These are phyloP conservation scores for Pestalotiopsis sp. DNA, from an alignment of 2,329 filamentous ascomycete species.

Conservation along the genomic window DNA sequence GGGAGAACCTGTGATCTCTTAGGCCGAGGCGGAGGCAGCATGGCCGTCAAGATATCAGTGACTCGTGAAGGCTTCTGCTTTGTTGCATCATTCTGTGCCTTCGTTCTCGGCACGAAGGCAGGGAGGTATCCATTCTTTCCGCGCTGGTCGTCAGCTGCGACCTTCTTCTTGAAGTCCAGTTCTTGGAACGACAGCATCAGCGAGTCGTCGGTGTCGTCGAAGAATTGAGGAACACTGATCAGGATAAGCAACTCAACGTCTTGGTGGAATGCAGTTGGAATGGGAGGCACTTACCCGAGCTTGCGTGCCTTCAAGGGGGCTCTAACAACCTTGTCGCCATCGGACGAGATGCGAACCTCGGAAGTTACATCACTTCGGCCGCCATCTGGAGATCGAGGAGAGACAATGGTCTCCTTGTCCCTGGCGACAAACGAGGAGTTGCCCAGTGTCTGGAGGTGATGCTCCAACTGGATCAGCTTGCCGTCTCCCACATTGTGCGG, in stretches of 20 bases:
- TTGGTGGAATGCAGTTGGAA: too few species aligned
- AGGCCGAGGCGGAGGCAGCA: not conserved
- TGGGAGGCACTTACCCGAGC: conserved; percentile 24
- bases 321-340: conserved; percentile 28
- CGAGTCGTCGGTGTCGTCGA: too few species aligned
- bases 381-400: conserved; percentile 33
- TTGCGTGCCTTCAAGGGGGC: conserved; percentile 32
- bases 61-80: too few species aligned
- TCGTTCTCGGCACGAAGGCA: too few species aligned
- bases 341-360: conserved; percentile 39
- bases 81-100: too few species aligned
- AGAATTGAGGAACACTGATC: too few species aligned
- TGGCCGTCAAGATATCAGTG: too few species aligned
- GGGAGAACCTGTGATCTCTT: not conserved
- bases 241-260: too few species aligned
- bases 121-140: too few species aligned
- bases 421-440: conserved; percentile 45
- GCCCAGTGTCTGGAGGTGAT: conserved; percentile 41
- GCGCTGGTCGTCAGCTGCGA: too few species aligned
- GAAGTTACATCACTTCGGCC: conserved; percentile 37
- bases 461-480: conserved; percentile 30
- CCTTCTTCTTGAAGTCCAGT: too few species aligned
- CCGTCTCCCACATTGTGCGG: conserved; percentile 21
- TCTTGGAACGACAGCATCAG: too few species aligned
- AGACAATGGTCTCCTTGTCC: conserved; percentile 39